Base-by-base conservation (phyloP, 2,329 filamentous ascomycete species). In the Diaporthe nobilis region DNA sequence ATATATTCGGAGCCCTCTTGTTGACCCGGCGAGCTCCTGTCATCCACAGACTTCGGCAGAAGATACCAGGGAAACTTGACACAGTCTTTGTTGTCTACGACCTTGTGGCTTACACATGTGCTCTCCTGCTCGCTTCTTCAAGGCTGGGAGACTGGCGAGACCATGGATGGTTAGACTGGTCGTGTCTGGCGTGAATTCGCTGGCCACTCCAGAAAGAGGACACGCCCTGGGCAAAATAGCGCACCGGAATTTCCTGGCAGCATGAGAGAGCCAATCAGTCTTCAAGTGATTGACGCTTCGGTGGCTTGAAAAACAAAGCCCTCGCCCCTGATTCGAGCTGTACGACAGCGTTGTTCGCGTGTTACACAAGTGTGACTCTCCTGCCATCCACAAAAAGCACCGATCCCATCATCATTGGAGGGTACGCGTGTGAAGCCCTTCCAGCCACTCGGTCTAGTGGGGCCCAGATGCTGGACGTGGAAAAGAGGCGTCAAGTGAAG, bases 361-460 rank as follows among this genome's bases (percentile, higher is more conserved):
- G 49, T 39, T 34, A 22, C 37, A 73, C 71, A 37, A 20, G 58
- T 73, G 71, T 55, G 47, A 44, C 71, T 37, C 17, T 15, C n/a
- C n/a, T 25, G 22, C 10, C 31, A 39, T 55, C n/a, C 44, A 51
- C 71, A 34, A 72, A 37, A 47, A 73, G 34, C 20, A 57, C 44
- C 25, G 20, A 9, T 31, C 39, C 47, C 15, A 25, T 20, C 9
- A 57, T 37, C 37, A 39, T 20, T 47, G 10, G 39, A 61, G 7
- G 28, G 4, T 17, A 28, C 25, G n/a, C 15, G n/a, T 57, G 22
- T 39, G 7, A 37, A 28, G 34, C 28, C 7, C 42, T 31, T 7
- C 44, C 47, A n/a, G 25, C 34, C 37, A 10, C 31, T 42, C 34
- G 39, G 28, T 51, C 22, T 53, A 37, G 44, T 3, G n/a, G 47